Evolutionary conservation across 331 rosid genomes (phyloP).

Genomic region (Pyrus hybrid): DNA sequence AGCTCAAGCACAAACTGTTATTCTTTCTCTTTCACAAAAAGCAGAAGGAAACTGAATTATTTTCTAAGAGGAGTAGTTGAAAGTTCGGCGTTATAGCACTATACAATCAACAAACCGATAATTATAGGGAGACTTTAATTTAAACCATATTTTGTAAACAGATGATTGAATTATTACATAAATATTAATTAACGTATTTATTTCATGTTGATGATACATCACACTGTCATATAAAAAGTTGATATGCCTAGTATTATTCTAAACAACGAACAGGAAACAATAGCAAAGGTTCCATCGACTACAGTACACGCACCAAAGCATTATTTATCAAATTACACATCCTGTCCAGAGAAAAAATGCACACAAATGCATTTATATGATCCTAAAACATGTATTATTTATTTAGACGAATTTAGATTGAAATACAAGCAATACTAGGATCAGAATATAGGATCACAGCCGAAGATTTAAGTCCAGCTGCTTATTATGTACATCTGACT

Average conservation of each 20-base stretch:
- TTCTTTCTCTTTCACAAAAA: not conserved
- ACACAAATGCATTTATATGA: no score
- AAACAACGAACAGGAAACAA: not conserved
- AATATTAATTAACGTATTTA: no score
- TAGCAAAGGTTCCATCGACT: not conserved
- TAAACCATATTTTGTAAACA: no score
- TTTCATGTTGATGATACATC: rapidly evolving
- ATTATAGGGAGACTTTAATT: no score
- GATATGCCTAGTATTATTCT: no score
- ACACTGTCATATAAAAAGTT: no score
- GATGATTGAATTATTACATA: no score
- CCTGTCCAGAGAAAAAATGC: no score
- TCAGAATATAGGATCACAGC: constrained; percentile 22
- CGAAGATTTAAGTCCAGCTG: constrained; percentile 63
- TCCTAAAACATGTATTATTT: not conserved
- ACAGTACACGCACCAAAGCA: not conserved
- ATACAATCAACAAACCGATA: not conserved
- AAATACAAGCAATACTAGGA: not conserved
- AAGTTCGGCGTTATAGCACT: constrained; percentile 2
- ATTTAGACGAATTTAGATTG: not conserved
- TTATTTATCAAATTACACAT: no score
- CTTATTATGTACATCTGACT: constrained; percentile 20
- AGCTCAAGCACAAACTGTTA: not conserved
- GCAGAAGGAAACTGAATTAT: not conserved
- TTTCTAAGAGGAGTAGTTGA: not conserved